phyloP scores from a whole-genome alignment of 1,139 yeast species.

The Candida pseudoviswanathii region DNA sequence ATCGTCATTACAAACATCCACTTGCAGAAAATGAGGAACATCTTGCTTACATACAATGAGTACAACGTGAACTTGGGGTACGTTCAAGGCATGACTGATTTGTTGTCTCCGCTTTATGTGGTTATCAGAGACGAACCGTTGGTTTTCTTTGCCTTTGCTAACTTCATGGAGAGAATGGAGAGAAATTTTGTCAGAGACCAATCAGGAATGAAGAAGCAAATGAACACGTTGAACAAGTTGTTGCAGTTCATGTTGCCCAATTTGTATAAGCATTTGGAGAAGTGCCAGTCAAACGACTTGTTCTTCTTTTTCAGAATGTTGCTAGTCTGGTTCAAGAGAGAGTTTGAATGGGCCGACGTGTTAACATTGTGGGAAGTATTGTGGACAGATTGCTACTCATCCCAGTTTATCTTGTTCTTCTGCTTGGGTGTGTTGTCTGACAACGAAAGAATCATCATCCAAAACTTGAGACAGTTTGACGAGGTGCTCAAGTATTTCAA shows the following conservation, averaged over 20 bases:
- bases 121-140: slow-evolving; percentile 75
- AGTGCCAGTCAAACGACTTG: slow-evolving; percentile 85
- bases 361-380: slow-evolving; percentile 85
- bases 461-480: slow-evolving; percentile 76
- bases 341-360: slow-evolving; percentile 79
- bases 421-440: slow-evolving; percentile 87
- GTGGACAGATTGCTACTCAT: slow-evolving; percentile 83
- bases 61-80: slow-evolving; percentile 84
- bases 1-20: slow-evolving; percentile 66
- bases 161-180: slow-evolving; percentile 94
- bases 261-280: slow-evolving; percentile 76
- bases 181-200: slow-evolving; percentile 90
- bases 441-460: slow-evolving; percentile 75
- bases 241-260: slow-evolving; percentile 89
- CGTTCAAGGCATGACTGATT: slow-evolving; percentile 97
- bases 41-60: slow-evolving; percentile 83
- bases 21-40: slow-evolving; percentile 70
- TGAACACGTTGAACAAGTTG: slow-evolving; percentile 78
- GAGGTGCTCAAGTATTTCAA: slow-evolving; percentile 92
- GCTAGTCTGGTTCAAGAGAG: slow-evolving; percentile 93
- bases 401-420: slow-evolving; percentile 85
- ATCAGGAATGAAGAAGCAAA: slow-evolving; percentile 88
- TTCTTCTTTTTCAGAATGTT: slow-evolving; percentile 95
- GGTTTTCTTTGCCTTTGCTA: slow-evolving; percentile 86
- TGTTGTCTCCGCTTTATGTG: slow-evolving; percentile 83